Conservation (phyloP, 345 rosid genomes). For the Ceriops tagal region DNA sequence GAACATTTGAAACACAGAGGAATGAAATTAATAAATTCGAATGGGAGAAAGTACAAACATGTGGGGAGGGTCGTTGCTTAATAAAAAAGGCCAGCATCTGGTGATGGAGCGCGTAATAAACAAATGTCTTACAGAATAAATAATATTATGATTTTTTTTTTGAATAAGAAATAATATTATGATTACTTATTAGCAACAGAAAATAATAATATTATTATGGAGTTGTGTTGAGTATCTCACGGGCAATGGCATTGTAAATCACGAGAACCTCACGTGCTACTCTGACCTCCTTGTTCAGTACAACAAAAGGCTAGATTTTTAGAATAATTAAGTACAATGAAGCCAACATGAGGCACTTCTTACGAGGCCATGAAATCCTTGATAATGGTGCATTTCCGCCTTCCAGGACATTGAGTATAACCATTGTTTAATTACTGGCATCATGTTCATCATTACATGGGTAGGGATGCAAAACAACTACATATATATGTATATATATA, state of each 20-base stretch:
- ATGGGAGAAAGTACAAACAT: neutral
- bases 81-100: conserved; percentile 2
- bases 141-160: neutral
- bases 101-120: conserved; percentile 22
- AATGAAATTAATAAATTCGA: neutral
- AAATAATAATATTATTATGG: no score
- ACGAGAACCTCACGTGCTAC: conserved; percentile 87
- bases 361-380: conserved; percentile 24
- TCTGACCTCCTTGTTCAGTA: conserved; percentile 51
- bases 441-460: no score
- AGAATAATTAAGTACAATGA: neutral
- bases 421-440: no score
- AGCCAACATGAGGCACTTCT: conserved; percentile 15
- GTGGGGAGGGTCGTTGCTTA: conserved; percentile 19
- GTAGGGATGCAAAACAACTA: no score
- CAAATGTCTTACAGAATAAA: conserved; percentile 6
- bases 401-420: no score
- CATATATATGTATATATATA: no score
- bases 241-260: conserved; percentile 54
- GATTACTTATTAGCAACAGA: no score
- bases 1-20: conserved; percentile 20
- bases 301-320: conserved; percentile 12
- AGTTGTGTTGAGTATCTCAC: conserved; percentile 6
- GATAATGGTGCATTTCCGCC: conserved; percentile 12
- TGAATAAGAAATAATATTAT: no score